Conservation (phyloP, 257 asterid species). For the Anisodus tanguticus region DNA sequence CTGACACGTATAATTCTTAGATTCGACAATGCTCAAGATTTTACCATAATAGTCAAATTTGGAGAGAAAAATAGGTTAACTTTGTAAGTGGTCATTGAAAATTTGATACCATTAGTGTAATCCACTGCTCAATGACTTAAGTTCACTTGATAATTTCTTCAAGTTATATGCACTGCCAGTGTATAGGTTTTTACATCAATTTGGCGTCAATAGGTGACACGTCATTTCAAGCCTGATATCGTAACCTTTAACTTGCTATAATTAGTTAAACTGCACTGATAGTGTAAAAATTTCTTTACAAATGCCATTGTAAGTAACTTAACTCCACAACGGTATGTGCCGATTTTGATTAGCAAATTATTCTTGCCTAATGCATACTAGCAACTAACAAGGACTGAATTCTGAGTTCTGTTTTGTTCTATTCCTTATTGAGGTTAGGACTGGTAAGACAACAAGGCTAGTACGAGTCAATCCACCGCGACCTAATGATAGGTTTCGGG, state of each 20-base stretch:
- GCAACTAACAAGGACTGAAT: no score
- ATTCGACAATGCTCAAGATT: neutral
- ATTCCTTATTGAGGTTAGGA: slow-evolving; percentile 50
- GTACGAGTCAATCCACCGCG: slow-evolving; percentile 69
- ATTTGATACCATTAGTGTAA: neutral
- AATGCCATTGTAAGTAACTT: neutral
- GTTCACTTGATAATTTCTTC: no score
- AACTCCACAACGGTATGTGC: neutral
- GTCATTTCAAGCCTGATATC: neutral
- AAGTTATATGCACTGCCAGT: neutral
- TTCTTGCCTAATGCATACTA: no score
- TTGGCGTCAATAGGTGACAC: neutral
- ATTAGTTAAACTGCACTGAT: neutral
- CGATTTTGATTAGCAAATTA: neutral
- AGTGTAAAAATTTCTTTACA: neutral
- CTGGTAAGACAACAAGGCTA: slow-evolving; percentile 72
- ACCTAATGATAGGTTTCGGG: slow-evolving; percentile 71
- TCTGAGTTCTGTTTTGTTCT: no score
- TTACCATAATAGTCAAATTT: neutral
- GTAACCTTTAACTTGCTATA: neutral
- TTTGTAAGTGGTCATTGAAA: neutral
- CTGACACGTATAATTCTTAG: neutral
- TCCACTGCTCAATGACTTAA: no score
- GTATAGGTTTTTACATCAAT: neutral
- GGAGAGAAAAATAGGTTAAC: neutral